A percentile compares a stretch with the other conserved stretches of the same genome.
Evolutionary conservation across 2,329 filamentous ascomycete species (phyloP).

Genomic region (Alternaria ventricosa): DNA sequence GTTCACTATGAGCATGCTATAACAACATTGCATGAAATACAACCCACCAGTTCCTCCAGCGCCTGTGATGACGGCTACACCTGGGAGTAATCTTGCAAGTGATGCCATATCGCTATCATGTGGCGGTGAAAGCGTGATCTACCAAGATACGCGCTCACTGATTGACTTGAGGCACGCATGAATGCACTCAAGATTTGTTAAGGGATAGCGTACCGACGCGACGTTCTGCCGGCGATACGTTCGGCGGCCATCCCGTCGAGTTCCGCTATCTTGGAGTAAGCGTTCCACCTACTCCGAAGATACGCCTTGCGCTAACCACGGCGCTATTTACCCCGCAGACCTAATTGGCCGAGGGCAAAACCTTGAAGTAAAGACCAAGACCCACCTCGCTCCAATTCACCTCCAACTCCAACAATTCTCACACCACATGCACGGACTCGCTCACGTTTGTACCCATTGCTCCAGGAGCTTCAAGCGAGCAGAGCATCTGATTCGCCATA

Average conservation of each 20-base stretch:
- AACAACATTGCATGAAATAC: not conserved
- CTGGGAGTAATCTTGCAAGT: constrained; percentile 26
- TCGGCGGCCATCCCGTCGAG: not conserved
- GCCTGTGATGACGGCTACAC: constrained; percentile 44
- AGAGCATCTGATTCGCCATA: constrained; percentile 39
- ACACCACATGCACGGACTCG: constrained; percentile 31
- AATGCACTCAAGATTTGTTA: not conserved
- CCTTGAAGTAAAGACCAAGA: constrained; percentile 2
- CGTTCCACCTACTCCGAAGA: not conserved
- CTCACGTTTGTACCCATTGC: constrained; percentile 36
- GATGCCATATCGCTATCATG: constrained; percentile 14
- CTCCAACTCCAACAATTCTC: constrained; percentile 30
- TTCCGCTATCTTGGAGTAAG: constrained; percentile 6
- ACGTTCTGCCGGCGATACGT: not conserved
- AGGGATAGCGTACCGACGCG: not conserved
- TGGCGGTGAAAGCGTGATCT: not conserved
- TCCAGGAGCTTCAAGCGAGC: constrained; percentile 38
- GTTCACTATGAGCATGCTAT: not conserved
- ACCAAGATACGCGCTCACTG: not conserved
- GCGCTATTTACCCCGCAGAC: constrained; percentile 7
- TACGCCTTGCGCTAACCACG: not conserved
- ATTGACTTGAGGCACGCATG: not conserved
- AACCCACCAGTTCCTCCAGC: constrained; percentile 43
- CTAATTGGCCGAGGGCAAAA: constrained; percentile 1
- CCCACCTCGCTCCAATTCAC: constrained; percentile 13